These are phyloP conservation scores for Dendrostoma leiphaemia DNA, from an alignment of 2,329 filamentous ascomycete species.

Conservation along the genomic window DNA sequence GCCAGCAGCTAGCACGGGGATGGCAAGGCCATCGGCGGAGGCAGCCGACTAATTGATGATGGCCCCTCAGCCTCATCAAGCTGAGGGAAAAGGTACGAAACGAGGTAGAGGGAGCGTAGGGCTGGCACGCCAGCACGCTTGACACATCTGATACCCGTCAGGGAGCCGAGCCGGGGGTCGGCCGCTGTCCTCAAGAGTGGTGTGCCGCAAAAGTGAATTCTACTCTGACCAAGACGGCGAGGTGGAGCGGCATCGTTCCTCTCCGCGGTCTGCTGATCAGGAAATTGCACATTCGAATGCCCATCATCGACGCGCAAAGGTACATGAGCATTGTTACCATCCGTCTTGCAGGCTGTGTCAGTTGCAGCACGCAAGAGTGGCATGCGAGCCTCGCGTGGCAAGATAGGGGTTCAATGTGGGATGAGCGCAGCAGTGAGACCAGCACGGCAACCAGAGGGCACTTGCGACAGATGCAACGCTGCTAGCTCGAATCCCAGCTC, in stretches of 20 bases:
- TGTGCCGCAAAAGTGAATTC: too few relatives aligned
- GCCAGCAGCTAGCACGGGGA: slow-evolving; percentile 5
- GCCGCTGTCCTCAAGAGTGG: too few relatives aligned
- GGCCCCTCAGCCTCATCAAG: background rate
- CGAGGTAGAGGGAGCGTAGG: background rate
- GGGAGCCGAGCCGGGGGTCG: too few relatives aligned
- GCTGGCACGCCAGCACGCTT: too few relatives aligned
- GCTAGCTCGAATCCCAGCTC: slow-evolving; percentile 2
- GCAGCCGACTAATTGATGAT: slow-evolving; percentile 3
- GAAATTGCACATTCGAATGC: background rate
- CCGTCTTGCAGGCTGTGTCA: too few relatives aligned
- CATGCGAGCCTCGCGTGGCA: too few relatives aligned
- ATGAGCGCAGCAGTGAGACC: slow-evolving; percentile 4
- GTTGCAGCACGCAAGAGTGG: background rate
- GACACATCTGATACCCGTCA: too few relatives aligned
- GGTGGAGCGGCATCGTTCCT: background rate
- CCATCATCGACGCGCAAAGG: too few relatives aligned
- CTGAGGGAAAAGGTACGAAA: slow-evolving; percentile 1
- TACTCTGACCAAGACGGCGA: background rate
- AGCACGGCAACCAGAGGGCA: slow-evolving; percentile 1
- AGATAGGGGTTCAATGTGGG: too few relatives aligned
- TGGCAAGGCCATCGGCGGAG: slow-evolving; percentile 9
- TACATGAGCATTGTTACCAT: too few relatives aligned
- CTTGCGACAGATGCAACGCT: slow-evolving; percentile 1
- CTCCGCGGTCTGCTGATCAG: background rate